Percentiles rank a stretch among this genome's conserved stretches.
Evolutionary conservation across 1,284 basidiomycete genomes (phyloP).

Genomic region (Microbotryum violaceum): DNA sequence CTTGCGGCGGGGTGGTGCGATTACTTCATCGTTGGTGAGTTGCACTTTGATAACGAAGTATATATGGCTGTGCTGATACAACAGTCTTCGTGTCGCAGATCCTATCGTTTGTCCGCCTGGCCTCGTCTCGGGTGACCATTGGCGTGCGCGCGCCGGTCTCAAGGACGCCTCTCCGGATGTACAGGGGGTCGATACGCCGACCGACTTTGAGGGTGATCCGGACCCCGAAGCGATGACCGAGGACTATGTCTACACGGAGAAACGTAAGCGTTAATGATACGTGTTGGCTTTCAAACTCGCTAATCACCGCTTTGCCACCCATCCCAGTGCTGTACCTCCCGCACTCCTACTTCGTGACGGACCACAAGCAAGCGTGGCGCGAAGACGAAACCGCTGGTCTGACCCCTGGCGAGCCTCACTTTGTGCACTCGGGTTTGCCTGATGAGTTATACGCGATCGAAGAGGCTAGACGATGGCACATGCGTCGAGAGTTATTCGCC

Average conservation of each 20-base stretch:
- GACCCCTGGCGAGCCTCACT: conserved; percentile 8
- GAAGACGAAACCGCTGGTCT: conserved; percentile 11
- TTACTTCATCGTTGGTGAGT: conserved; percentile 47
- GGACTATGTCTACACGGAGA: conserved; percentile 51
- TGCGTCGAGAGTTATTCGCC: conserved; percentile 48
- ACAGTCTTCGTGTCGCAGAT: conserved; percentile 41
- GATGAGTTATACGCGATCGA: conserved; percentile 49
- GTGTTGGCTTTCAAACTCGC: too few relatives aligned
- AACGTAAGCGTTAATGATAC: conserved; percentile 37
- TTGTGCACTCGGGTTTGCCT: conserved; percentile 25
- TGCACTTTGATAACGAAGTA: too few relatives aligned
- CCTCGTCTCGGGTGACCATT: conserved; percentile 45
- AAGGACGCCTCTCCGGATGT: neutral
- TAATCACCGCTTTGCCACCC: too few relatives aligned
- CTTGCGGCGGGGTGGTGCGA: conserved; percentile 56
- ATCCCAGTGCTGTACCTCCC: conserved; percentile 50
- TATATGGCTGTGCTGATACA: neutral
- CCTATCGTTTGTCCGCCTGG: conserved; percentile 50
- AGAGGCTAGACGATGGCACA: conserved; percentile 45
- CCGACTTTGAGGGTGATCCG: conserved; percentile 46
- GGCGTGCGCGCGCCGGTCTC: conserved; percentile 36
- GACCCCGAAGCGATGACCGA: conserved; percentile 50
- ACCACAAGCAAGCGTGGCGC: conserved; percentile 53
- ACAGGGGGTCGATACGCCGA: conserved; percentile 21
- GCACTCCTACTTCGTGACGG: conserved; percentile 57